Conservation (phyloP, 2,329 filamentous ascomycete species). For the Paecilomyces sp. region DNA sequence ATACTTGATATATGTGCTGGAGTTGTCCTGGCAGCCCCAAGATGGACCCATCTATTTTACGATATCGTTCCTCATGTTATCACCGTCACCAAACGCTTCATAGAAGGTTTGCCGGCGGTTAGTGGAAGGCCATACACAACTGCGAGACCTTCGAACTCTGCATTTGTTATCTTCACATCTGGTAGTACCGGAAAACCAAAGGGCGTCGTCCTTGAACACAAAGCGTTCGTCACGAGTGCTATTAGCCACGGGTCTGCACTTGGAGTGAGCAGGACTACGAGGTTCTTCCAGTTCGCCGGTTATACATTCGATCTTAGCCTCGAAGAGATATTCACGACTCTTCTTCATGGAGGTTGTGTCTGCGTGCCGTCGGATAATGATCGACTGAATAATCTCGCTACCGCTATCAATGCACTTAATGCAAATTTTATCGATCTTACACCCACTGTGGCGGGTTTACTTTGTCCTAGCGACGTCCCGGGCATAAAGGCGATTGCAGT, state of each 20-base stretch:
- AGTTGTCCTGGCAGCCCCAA: conserved; percentile 32
- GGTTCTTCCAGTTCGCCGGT: conserved; percentile 35
- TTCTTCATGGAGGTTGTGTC: conserved; percentile 45
- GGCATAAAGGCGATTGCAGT: conserved; percentile 27
- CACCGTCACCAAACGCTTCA: conserved; percentile 22
- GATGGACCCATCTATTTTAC: conserved; percentile 32
- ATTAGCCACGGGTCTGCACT: conserved; percentile 18
- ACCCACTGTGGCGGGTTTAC: conserved; percentile 43
- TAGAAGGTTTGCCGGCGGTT: conserved; percentile 23
- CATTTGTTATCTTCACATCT: conserved; percentile 28
- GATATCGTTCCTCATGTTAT: conserved; percentile 35
- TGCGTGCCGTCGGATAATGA: conserved; percentile 45
- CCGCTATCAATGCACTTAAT: conserved; percentile 39
- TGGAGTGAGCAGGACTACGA: conserved; percentile 13
- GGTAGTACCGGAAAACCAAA: conserved; percentile 25
- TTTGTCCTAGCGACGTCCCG: conserved; percentile 28
- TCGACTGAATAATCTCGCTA: conserved; percentile 37
- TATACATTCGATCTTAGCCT: conserved; percentile 42
- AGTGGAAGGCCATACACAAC: conserved; percentile 5
- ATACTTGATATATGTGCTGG: conserved; percentile 32
- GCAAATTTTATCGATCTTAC: conserved; percentile 51
- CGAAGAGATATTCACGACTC: conserved; percentile 30
- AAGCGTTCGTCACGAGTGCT: conserved; percentile 21
- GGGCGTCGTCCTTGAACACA: conserved; percentile 31
- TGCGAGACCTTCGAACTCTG: conserved; percentile 12